phyloP scores from a whole-genome alignment of 2,329 filamentous ascomycete species.

The Coniochaeta hoffmannii region DNA sequence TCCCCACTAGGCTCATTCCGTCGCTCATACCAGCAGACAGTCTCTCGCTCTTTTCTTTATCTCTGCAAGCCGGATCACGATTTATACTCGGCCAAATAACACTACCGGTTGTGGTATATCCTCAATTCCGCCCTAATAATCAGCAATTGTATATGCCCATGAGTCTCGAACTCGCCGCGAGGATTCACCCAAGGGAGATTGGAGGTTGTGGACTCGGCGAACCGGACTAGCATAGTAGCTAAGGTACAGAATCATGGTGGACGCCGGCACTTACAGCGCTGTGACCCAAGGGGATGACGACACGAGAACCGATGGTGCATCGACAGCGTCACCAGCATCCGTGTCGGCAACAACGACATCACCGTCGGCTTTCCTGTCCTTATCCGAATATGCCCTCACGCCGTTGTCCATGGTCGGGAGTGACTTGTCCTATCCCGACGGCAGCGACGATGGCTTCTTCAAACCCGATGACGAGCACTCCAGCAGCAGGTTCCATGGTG shows the following conservation, averaged over 20 bases:
- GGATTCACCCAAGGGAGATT: not conserved
- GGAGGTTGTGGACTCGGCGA: not conserved
- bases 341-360: conserved; percentile 9
- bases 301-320: conserved; percentile 7
- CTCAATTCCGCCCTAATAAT: not conserved
- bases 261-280: not conserved
- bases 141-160: not conserved
- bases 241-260: not conserved
- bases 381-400: conserved; percentile 20
- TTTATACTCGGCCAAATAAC: not conserved
- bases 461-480: too few species aligned
- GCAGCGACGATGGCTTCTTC: not conserved
- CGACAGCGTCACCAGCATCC: conserved; percentile 2
- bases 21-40: not conserved
- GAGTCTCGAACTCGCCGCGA: not conserved
- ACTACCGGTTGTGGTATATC: not conserved
- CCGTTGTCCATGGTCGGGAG: conserved; percentile 23
- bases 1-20: not conserved
- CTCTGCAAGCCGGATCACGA: not conserved
- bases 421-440: conserved; percentile 9
- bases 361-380: conserved; percentile 14
- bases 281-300: conserved; percentile 9
- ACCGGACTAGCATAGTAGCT: not conserved
- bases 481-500: not conserved
- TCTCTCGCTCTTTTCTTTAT: not conserved